Evolutionary conservation across 192 early-diverging fungal species (phyloP).

Genomic region (Geranomyces variabilis): DNA sequence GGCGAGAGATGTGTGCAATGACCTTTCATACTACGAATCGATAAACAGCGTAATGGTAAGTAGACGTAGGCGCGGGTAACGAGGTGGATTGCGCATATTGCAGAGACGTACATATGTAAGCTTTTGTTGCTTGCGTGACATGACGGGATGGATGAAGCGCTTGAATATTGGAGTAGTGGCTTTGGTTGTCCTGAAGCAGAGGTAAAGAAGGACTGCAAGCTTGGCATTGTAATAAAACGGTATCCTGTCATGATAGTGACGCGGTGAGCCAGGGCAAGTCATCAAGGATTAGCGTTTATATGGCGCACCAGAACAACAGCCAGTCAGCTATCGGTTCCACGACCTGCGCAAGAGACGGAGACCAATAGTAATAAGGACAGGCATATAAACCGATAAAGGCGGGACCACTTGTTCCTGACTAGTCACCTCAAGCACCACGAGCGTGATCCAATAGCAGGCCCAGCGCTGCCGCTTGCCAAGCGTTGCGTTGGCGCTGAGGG

Average conservation of each 20-base stretch:
- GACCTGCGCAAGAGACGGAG: background rate
- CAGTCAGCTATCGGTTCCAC: conserved; percentile 26
- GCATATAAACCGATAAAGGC: no score
- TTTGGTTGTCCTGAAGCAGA: conserved; percentile 27
- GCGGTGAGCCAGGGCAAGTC: background rate
- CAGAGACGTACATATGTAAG: background rate
- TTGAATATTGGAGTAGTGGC: conserved; percentile 34
- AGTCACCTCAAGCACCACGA: conserved; percentile 15
- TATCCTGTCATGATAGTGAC: conserved; percentile 14
- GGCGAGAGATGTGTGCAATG: no score
- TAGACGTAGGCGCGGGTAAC: no score
- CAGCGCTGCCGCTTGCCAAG: conserved; percentile 31
- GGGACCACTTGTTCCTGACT: background rate
- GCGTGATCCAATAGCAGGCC: conserved; percentile 31
- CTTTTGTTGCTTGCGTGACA: conserved; percentile 14
- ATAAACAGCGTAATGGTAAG: no score
- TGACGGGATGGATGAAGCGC: conserved; percentile 27
- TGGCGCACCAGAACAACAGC: conserved; percentile 28
- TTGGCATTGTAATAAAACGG: conserved; percentile 33
- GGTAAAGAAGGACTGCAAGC: conserved; percentile 8
- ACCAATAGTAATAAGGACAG: background rate
- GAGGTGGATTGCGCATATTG: no score
- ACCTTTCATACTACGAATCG: no score
- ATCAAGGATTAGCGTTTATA: background rate
- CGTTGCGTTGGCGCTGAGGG: conserved; percentile 4